phyloP scores from a whole-genome alignment of 2,329 filamentous ascomycete species.

The Penicillium sp. region DNA sequence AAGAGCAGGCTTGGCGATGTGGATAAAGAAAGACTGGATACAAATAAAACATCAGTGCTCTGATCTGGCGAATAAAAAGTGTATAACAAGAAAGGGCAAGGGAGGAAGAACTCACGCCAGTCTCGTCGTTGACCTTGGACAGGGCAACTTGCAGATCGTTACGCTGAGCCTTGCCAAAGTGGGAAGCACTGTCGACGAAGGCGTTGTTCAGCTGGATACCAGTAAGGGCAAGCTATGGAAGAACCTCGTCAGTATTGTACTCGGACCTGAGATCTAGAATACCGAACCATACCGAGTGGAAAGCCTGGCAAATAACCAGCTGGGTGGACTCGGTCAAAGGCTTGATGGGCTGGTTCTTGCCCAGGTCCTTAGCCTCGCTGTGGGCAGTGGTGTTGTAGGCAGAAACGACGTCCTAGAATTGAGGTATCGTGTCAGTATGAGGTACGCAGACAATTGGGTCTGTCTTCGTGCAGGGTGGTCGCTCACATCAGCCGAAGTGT shows the following conservation, averaged over 20 bases:
- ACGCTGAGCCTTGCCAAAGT: conserved; percentile 9
- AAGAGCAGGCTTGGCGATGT: conserved; percentile 5
- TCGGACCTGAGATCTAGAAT: background rate
- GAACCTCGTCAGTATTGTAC: background rate
- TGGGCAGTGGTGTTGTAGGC: conserved; percentile 5
- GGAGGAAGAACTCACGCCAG: background rate
- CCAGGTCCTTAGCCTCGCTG: conserved; percentile 1
- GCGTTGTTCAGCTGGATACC: conserved; percentile 8
- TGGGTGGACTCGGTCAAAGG: conserved; percentile 6
- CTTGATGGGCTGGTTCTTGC: conserved; percentile 6
- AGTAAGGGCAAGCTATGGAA: conserved; percentile 5
- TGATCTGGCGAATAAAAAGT: background rate
- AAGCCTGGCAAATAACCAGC: conserved; percentile 13
- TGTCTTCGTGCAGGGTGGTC: background rate
- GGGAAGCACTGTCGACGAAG: conserved; percentile 2
- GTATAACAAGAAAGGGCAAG: background rate
- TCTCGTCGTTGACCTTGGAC: conserved; percentile 8
- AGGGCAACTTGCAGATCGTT: conserved; percentile 2
- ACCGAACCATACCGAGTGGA: conserved; percentile 6
- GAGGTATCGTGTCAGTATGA: background rate
- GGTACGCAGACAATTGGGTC: background rate
- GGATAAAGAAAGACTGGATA: background rate
- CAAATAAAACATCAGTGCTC: background rate
- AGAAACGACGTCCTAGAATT: conserved; percentile 3
- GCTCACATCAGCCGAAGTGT: conserved; percentile 1